Percentiles rank a stretch among this genome's conserved stretches.
These are phyloP conservation scores for Erucastrum elatum DNA, from an alignment of 345 rosid genomes.

Conservation along the genomic window DNA sequence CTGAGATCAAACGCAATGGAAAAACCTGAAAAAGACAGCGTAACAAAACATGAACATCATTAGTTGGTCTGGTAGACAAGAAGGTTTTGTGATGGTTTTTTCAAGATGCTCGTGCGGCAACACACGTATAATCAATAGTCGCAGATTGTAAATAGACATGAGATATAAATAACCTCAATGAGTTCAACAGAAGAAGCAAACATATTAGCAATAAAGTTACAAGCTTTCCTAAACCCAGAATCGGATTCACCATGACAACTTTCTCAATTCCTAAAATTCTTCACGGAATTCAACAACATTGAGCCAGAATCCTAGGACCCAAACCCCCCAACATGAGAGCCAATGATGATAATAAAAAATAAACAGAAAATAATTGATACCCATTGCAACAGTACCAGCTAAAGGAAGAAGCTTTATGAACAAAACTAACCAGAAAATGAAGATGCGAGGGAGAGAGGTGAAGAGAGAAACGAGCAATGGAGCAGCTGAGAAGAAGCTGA, in stretches of 20 bases:
- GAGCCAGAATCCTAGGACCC: too few species aligned
- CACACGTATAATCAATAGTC: too few species aligned
- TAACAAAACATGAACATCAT: neutral
- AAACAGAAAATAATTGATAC: neutral
- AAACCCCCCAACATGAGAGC: neutral
- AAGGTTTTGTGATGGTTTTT: neutral
- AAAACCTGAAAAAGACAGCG: constrained; percentile 49
- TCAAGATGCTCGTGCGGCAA: too few species aligned
- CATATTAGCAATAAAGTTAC: neutral
- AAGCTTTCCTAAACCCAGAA: neutral
- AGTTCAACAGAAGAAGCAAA: neutral
- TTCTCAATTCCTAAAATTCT: neutral
- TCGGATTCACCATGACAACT: neutral
- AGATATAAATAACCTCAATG: neutral
- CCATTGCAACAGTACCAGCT: neutral
- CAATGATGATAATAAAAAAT: neutral
- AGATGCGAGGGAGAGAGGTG: constrained; percentile 49
- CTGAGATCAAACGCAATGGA: constrained; percentile 59
- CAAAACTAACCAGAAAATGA: constrained; percentile 54
- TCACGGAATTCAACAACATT: neutral
- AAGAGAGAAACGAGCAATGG: constrained; percentile 57
- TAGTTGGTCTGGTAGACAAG: neutral
- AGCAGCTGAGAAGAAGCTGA: constrained; percentile 54
- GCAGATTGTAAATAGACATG: too few species aligned
- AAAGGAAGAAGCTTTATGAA: neutral